A percentile compares a stretch with the other conserved stretches of the same genome.
Evolutionary conservation across 495 filamentous ascomycete genomes (phyloP).

Genomic region (Penicillium subrubescens): DNA sequence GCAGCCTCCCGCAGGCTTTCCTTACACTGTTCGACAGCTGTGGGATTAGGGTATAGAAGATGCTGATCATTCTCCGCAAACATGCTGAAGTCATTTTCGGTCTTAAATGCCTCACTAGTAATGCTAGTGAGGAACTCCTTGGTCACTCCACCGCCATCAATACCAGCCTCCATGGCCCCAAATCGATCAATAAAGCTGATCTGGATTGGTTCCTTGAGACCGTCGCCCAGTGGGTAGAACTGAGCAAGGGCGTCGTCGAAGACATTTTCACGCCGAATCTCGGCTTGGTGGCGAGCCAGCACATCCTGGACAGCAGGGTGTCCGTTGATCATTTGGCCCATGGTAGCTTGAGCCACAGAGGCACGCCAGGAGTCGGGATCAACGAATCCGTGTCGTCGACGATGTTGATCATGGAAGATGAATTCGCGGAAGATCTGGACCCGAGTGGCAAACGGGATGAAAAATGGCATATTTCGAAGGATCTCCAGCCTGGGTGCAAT

Average conservation of each 20-base stretch:
- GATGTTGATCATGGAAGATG: constrained; percentile 76
- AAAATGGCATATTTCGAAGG: constrained; percentile 93
- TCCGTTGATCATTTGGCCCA: constrained; percentile 41
- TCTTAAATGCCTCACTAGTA: constrained; percentile 81
- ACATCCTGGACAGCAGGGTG: constrained; percentile 44
- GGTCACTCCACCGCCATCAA: constrained; percentile 95
- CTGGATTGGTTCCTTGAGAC: constrained; percentile 94
- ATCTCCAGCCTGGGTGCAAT: constrained; percentile 87
- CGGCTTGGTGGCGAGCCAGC: constrained; percentile 74
- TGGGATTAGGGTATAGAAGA: constrained; percentile 86
- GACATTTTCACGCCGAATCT: constrained; percentile 75
- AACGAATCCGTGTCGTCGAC: constrained; percentile 70
- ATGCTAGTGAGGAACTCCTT: constrained; percentile 96
- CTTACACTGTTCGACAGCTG: constrained; percentile 71
- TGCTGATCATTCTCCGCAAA: constrained; percentile 91
- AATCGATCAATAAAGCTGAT: constrained; percentile 97
- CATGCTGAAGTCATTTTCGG: constrained; percentile 52
- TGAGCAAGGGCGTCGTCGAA: constrained; percentile 86
- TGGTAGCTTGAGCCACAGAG: constrained; percentile 49
- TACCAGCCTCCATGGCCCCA: constrained; percentile 82
- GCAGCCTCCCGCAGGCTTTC: constrained; percentile 58
- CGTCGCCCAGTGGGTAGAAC: constrained; percentile 79
- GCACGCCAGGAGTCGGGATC: constrained; percentile 83
- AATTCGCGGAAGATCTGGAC: constrained; percentile 96
- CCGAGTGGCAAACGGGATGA: constrained; percentile 88